phyloP scores from a whole-genome alignment of 768 basidiomycete species.

The Lyophyllum decastes region DNA sequence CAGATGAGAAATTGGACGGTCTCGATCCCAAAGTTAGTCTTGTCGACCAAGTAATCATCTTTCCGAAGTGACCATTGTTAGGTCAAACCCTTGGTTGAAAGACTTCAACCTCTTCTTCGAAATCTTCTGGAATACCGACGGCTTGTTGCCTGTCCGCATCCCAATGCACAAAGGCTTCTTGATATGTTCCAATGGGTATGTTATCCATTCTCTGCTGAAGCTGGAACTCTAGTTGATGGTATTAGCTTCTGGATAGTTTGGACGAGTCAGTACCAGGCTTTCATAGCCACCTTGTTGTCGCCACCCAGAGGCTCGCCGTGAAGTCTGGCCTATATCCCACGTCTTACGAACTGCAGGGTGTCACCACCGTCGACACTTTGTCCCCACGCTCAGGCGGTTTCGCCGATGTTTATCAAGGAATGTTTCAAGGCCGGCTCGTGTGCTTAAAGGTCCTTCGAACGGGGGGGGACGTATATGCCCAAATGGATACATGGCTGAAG shows the following conservation, averaged over 20 bases:
- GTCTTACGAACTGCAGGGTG: neutral
- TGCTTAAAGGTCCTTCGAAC: neutral
- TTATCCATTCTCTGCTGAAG: neutral
- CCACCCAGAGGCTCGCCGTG: neutral
- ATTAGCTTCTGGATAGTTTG: conserved; percentile 1
- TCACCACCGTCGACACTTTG: neutral
- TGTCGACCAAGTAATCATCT: neutral
- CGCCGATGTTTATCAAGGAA: neutral
- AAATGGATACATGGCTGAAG: neutral
- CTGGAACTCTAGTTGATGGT: neutral
- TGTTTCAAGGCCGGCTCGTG: neutral
- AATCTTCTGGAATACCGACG: neutral
- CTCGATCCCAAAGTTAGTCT: neutral
- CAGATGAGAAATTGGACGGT: too few species aligned
- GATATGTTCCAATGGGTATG: neutral
- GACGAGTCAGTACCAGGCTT: neutral
- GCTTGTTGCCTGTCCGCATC: neutral
- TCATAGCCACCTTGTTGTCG: neutral
- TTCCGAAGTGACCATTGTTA: neutral
- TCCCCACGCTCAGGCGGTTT: neutral
- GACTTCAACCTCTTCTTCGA: neutral
- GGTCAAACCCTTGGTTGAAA: neutral
- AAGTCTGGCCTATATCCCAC: neutral
- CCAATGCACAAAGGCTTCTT: neutral
- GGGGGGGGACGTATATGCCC: neutral